Conservation (phyloP, 2,329 filamentous ascomycete genomes). For the Talaromyces atroroseus region DNA sequence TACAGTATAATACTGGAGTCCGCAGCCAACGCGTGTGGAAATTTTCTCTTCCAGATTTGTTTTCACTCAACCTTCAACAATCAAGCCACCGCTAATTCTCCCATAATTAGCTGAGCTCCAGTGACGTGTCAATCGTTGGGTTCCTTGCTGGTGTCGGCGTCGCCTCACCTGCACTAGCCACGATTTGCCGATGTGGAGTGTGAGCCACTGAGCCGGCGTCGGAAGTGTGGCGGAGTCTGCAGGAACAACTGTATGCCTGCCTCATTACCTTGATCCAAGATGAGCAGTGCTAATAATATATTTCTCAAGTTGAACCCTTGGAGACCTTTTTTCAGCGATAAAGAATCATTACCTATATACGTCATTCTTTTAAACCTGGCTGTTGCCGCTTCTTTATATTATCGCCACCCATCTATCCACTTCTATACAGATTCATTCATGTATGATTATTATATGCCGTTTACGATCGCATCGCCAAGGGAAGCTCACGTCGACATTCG, state of each 20-base stretch:
- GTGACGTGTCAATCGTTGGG: conserved; percentile 14
- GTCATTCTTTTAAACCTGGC: neutral
- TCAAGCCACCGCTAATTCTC: neutral
- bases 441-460: neutral
- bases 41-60: conserved; percentile 4
- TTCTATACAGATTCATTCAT: neutral
- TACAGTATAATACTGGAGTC: conserved; percentile 5
- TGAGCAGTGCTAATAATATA: neutral
- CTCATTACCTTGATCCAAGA: neutral
- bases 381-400: conserved; percentile 1
- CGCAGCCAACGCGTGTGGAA: too few relatives aligned
- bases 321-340: neutral
- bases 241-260: conserved; percentile 10
- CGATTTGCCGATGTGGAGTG: conserved; percentile 12
- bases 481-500: neutral
- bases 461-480: neutral
- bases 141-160: conserved; percentile 1
- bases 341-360: conserved; percentile 3
- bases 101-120: conserved; percentile 11
- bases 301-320: neutral
- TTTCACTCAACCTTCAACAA: neutral
- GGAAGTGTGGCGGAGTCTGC: conserved; percentile 33
- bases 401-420: neutral
- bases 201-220: conserved; percentile 24
- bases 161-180: conserved; percentile 15